phyloP scores from a whole-genome alignment of 441 rosid species.

The Breynia disticha region DNA sequence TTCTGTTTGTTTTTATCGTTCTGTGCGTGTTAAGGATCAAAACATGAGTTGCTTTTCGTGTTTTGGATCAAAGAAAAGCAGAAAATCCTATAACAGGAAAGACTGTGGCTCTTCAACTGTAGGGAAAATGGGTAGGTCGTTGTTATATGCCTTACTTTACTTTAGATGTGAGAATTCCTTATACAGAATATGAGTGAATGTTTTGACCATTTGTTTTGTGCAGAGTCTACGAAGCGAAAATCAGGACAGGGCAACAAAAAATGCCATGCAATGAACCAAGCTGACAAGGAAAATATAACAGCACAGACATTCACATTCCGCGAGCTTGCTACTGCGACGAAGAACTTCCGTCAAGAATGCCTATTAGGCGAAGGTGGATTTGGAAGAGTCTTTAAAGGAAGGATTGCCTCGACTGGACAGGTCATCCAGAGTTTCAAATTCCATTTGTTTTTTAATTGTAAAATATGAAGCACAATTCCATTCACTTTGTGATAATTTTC shows the following conservation, averaged over 20 bases:
- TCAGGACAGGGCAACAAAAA: not conserved
- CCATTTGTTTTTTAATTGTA: not conserved
- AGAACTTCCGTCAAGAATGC: constrained; percentile 69
- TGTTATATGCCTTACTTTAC: not conserved
- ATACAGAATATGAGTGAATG: too few relatives aligned
- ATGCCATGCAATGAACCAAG: constrained; percentile 11
- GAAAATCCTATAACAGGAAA: constrained; percentile 21
- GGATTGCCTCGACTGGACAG: constrained; percentile 46
- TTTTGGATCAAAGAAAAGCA: constrained; percentile 45
- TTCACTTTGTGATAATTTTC: not conserved
- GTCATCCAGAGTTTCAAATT: constrained; percentile 16
- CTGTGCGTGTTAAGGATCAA: constrained; percentile 3
- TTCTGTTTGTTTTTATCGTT: not conserved
- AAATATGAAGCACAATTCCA: too few relatives aligned
- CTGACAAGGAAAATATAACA: constrained; percentile 14
- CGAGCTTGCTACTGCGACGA: constrained; percentile 77
- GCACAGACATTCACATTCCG: constrained; percentile 58
- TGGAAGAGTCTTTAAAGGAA: constrained; percentile 69
- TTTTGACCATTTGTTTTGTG: not conserved
- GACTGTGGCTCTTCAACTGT: constrained; percentile 16
- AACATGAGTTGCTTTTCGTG: constrained; percentile 70
- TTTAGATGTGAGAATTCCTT: not conserved
- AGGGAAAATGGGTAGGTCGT: constrained; percentile 24
- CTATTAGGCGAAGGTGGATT: constrained; percentile 84
- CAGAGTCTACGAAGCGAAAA: constrained; percentile 25